These are phyloP conservation scores for Neobulgaria alba DNA, from an alignment of 2,329 filamentous ascomycete species.

Conservation along the genomic window DNA sequence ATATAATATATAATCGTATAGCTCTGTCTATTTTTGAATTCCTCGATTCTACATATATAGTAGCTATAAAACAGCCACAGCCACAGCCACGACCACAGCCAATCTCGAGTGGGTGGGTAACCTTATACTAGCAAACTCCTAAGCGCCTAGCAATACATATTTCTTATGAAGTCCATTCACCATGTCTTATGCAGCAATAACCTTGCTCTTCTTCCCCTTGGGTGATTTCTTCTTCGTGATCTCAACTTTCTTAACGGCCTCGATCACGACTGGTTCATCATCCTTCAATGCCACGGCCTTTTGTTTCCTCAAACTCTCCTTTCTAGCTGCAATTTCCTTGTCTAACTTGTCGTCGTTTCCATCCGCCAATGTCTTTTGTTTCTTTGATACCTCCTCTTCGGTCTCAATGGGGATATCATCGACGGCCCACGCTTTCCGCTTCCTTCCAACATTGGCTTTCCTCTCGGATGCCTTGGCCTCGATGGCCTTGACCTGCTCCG, in stretches of 20 bases:
- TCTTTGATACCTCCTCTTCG: constrained; percentile 32
- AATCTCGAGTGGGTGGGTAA: too few species aligned
- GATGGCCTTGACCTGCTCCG: constrained; percentile 38
- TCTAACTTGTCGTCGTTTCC: constrained; percentile 30
- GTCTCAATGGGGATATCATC: constrained; percentile 24
- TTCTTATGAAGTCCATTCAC: background rate
- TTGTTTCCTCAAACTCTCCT: constrained; percentile 30
- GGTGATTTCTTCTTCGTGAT: constrained; percentile 21
- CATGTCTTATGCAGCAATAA: constrained; percentile 1
- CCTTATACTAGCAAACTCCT: too few species aligned
- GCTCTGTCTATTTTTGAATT: too few species aligned
- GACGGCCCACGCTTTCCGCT: constrained; percentile 32
- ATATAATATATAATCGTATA: too few species aligned
- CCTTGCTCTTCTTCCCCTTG: constrained; percentile 20
- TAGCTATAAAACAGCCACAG: too few species aligned
- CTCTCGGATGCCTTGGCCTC: too few species aligned
- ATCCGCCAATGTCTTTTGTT: constrained; percentile 22
- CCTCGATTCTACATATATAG: too few species aligned
- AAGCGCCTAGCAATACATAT: constrained; percentile 1
- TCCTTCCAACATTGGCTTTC: constrained; percentile 55
- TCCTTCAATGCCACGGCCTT: constrained; percentile 17
- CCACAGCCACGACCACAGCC: too few species aligned
- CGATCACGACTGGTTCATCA: constrained; percentile 21
- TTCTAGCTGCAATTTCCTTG: constrained; percentile 28
- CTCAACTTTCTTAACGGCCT: constrained; percentile 20